These are phyloP conservation scores for Hymenoscyphus linearis DNA, from an alignment of 2,329 filamentous ascomycete species.

Conservation along the genomic window DNA sequence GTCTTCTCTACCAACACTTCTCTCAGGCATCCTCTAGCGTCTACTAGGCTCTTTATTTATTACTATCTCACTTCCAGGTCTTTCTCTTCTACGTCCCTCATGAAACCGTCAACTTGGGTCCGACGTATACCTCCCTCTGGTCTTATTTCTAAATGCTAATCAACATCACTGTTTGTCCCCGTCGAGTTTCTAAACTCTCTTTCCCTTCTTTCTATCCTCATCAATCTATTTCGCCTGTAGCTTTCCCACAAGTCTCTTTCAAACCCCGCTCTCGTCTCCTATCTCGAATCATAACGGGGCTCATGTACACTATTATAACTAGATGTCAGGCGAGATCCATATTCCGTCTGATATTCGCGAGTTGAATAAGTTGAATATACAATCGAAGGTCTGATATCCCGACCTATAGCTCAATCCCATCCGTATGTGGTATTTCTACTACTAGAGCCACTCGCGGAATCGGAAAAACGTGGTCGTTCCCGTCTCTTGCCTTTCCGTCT, in stretches of 20 bases:
- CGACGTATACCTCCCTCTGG: neutral
- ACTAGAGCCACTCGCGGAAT: neutral
- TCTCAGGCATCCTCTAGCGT: no score
- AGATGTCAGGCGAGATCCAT: neutral
- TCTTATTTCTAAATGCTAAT: neutral
- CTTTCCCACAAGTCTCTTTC: neutral
- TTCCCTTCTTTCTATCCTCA: neutral
- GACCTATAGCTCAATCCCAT: neutral
- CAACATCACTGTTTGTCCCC: neutral
- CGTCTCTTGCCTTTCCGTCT: neutral
- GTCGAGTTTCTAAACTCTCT: neutral
- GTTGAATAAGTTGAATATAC: neutral
- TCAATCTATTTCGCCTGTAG: neutral
- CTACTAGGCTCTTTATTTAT: neutral
- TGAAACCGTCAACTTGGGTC: neutral
- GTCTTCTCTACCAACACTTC: no score
- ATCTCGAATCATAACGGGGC: neutral
- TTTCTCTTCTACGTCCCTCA: neutral
- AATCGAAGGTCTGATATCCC: neutral
- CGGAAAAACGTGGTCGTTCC: no score
- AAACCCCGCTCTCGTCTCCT: neutral
- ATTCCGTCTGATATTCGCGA: neutral
- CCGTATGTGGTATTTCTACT: neutral
- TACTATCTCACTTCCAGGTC: neutral
- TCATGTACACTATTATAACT: neutral